phyloP scores from a whole-genome alignment of 768 basidiomycete genomes.

The Pisolithus marmoratus region DNA sequence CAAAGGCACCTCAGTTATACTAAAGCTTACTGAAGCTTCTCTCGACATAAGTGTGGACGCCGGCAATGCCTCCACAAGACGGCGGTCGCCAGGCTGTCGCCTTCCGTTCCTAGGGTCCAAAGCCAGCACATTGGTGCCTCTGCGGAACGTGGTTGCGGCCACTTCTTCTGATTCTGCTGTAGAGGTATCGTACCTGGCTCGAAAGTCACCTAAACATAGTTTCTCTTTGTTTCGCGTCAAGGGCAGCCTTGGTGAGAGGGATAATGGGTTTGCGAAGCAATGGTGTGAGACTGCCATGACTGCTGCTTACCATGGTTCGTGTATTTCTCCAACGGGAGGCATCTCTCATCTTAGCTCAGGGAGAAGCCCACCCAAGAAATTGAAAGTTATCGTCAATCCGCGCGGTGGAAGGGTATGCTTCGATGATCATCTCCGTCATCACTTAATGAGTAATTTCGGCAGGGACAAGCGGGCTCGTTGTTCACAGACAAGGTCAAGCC shows the following conservation, averaged over 20 bases:
- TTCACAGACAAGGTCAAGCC: constrained; percentile 63
- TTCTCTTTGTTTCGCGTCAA: constrained; percentile 35
- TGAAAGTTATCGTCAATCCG: constrained; percentile 78
- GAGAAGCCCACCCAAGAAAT: constrained; percentile 44
- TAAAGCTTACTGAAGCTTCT: constrained; percentile 23
- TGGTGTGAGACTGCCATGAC: constrained; percentile 56
- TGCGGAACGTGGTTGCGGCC: constrained; percentile 53
- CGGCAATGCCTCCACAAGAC: constrained; percentile 1
- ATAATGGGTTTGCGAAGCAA: constrained; percentile 31
- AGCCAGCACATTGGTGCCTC: constrained; percentile 15
- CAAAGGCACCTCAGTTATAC: constrained; percentile 10
- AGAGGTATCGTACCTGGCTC: constrained; percentile 47
- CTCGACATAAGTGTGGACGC: constrained; percentile 17
- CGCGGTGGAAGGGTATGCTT: constrained; percentile 64
- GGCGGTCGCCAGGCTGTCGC: constrained; percentile 3
- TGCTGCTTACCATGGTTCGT: constrained; percentile 53
- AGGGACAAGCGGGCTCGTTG: constrained; percentile 58
- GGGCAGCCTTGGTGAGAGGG: constrained; percentile 35
- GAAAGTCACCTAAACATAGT: constrained; percentile 35
- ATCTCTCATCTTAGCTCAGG: constrained; percentile 29
- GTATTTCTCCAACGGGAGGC: neutral
- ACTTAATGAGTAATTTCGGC: neutral
- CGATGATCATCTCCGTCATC: neutral
- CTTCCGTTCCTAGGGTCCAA: constrained; percentile 4
- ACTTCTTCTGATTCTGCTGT: constrained; percentile 33